Evolutionary conservation across 306 rosid genomes (phyloP).

Genomic region (Cicer yamashitae): DNA sequence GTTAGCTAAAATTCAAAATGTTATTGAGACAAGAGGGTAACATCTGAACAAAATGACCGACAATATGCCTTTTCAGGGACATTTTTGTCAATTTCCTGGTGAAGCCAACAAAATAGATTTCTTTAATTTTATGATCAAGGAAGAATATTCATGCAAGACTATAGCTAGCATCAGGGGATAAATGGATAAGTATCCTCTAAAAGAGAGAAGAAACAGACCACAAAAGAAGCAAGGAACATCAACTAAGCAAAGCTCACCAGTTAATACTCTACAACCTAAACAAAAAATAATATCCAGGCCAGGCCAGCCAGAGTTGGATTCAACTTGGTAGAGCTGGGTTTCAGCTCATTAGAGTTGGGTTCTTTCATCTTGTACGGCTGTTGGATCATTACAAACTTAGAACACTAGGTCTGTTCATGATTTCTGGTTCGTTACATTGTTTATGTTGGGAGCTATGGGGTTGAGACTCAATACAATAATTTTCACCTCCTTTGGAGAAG

Average conservation of each 20-base stretch:
- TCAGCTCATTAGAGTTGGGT: background rate
- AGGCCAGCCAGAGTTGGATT: background rate
- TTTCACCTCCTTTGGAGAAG: background rate
- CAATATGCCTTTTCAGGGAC: background rate
- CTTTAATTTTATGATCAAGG: background rate
- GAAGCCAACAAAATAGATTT: background rate
- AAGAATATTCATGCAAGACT: background rate
- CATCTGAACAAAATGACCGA: background rate
- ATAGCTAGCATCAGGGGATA: background rate
- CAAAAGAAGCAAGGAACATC: background rate
- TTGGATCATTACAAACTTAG: background rate
- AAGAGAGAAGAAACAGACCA: constrained; percentile 5
- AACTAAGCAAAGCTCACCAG: background rate
- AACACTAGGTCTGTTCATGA: background rate
- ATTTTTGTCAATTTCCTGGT: background rate
- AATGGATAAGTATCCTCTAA: background rate
- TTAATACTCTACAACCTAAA: background rate
- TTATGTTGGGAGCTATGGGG: background rate
- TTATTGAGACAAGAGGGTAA: background rate
- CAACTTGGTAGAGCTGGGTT: constrained; percentile 4
- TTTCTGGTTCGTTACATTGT: background rate
- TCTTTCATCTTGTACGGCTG: background rate
- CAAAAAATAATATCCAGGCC: background rate
- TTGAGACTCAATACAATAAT: background rate
- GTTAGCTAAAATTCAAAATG: background rate